phyloP scores from a whole-genome alignment of 179 eudicot species.

The Patellifolia procumbens region DNA sequence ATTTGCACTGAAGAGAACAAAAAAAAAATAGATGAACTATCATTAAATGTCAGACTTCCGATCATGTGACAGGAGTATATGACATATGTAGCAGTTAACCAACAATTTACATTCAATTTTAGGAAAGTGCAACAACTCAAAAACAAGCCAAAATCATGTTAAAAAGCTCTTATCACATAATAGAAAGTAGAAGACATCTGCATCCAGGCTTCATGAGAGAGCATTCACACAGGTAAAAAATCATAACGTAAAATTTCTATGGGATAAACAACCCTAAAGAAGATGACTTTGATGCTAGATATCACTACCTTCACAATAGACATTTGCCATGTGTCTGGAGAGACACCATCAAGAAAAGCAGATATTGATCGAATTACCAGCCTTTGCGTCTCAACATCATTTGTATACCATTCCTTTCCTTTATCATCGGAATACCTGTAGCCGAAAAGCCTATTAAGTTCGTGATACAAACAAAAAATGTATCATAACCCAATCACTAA shows the following conservation, averaged over 20 bases:
- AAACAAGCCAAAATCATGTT: neutral
- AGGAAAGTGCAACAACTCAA: neutral
- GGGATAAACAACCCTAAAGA: neutral
- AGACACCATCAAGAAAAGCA: constrained; percentile 71
- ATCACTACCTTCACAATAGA: constrained; percentile 71
- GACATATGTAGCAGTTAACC: neutral
- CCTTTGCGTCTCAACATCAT: constrained; percentile 72
- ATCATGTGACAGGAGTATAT: neutral
- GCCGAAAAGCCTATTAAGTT: neutral
- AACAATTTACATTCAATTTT: neutral
- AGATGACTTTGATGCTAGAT: constrained; percentile 1
- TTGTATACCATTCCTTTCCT: constrained; percentile 58
- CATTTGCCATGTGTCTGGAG: constrained; percentile 51
- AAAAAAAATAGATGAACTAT: neutral
- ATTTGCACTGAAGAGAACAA: neutral
- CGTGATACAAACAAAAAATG: neutral
- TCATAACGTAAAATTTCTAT: neutral
- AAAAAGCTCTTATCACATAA: neutral
- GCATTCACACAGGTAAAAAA: neutral
- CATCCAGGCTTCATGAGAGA: neutral
- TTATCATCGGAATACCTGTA: constrained; percentile 45
- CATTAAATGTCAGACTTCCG: neutral
- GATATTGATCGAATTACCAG: constrained; percentile 69
- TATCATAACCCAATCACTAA: neutral
- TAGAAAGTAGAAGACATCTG: neutral